Conservation (phyloP, 2,329 filamentous ascomycete species). For the Drechslerella stenobrocha region DNA sequence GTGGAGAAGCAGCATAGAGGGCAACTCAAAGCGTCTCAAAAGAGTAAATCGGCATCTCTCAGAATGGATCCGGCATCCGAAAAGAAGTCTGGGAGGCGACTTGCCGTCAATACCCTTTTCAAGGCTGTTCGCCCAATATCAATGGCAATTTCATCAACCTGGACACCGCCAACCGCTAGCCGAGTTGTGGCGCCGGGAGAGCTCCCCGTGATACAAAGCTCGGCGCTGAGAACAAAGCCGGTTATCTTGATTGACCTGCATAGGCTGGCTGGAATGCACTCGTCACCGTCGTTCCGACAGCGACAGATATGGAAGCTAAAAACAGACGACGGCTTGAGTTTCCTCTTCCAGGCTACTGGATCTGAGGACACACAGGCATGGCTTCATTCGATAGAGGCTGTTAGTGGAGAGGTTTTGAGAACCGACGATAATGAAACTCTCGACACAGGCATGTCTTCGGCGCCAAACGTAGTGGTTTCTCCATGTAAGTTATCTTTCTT, state of each 20-base stretch:
- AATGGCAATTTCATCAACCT: constrained; percentile 53
- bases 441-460: constrained; percentile 46
- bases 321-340: constrained; percentile 51
- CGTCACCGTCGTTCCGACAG: constrained; percentile 52
- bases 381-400: constrained; percentile 50
- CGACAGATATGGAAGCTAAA: constrained; percentile 52
- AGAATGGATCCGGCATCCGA: constrained; percentile 50
- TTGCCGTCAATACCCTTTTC: constrained; percentile 53
- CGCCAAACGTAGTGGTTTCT: constrained; percentile 37
- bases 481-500: constrained; percentile 29
- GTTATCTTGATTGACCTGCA: constrained; percentile 51
- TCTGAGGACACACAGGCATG: constrained; percentile 53
- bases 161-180: constrained; percentile 52
- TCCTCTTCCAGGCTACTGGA: constrained; percentile 52
- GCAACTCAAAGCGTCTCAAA: constrained; percentile 51
- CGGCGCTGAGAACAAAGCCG: constrained; percentile 49
- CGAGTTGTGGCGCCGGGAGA: constrained; percentile 51
- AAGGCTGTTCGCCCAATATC: constrained; percentile 53
- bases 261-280: constrained; percentile 50
- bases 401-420: constrained; percentile 51
- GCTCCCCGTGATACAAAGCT: constrained; percentile 50
- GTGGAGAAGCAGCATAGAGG: constrained; percentile 53
- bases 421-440: constrained; percentile 52
- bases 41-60: constrained; percentile 50
- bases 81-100: constrained; percentile 51